Conservation (phyloP, 331 rosid species). For the Acacia concinna region DNA sequence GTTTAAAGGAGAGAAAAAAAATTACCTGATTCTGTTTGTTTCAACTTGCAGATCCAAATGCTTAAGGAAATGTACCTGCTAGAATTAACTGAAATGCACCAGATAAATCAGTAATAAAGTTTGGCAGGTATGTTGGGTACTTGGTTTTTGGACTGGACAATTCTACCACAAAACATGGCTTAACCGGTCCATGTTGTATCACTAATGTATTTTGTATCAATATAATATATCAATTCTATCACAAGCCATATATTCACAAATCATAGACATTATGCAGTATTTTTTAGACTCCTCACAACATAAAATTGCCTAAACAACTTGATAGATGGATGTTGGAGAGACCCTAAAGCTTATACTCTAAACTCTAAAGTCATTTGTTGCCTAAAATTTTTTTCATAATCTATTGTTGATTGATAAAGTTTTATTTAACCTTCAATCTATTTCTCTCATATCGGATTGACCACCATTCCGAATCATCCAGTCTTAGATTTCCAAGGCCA, state of each 20-base stretch:
- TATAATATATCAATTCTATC: neutral
- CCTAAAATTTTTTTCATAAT: neutral
- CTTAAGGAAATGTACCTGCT: neutral
- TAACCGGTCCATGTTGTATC: neutral
- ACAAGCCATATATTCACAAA: neutral
- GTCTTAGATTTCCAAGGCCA: neutral
- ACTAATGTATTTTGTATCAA: neutral
- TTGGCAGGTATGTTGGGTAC: neutral
- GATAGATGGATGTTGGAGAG: neutral
- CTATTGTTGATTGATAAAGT: neutral
- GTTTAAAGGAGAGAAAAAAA: too few species aligned
- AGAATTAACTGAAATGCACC: neutral
- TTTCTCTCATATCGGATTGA: neutral
- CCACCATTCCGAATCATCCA: neutral
- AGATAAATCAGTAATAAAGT: neutral
- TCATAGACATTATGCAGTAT: neutral
- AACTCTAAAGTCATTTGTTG: neutral
- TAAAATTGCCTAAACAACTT: neutral
- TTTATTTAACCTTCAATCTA: neutral
- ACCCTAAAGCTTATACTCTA: neutral
- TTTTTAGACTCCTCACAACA: neutral
- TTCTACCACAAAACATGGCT: neutral
- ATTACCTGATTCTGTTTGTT: neutral
- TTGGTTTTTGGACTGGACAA: neutral
- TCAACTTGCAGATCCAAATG: neutral